phyloP scores from a whole-genome alignment of 2,329 filamentous ascomycete genomes.

The Epichloe elymi region DNA sequence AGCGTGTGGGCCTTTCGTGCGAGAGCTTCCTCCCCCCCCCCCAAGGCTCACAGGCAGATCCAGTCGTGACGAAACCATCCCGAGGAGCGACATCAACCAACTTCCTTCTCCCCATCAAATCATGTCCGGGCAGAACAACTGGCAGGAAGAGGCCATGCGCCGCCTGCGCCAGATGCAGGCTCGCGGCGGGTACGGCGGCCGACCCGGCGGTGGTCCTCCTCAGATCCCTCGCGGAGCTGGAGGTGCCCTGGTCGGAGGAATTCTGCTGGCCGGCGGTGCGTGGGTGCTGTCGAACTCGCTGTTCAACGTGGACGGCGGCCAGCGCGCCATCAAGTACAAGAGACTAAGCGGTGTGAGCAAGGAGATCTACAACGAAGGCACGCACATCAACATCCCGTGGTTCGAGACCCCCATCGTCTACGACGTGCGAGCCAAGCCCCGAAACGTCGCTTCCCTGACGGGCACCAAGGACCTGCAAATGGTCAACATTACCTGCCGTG shows the following conservation, averaged over 20 bases:
- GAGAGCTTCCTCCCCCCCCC: background rate
- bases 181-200: constrained; percentile 28
- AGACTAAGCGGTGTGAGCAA: constrained; percentile 84
- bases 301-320: constrained; percentile 90
- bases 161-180: constrained; percentile 36
- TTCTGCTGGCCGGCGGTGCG: constrained; percentile 34
- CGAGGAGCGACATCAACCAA: background rate
- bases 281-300: constrained; percentile 46
- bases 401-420: constrained; percentile 94
- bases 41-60: background rate
- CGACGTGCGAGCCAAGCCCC: constrained; percentile 93
- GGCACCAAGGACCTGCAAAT: constrained; percentile 99
- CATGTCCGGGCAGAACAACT: constrained; percentile 26
- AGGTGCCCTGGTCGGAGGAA: constrained; percentile 26
- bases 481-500: constrained; percentile 99
- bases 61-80: background rate
- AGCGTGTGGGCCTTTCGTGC: background rate
- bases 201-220: constrained; percentile 24
- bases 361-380: constrained; percentile 95
- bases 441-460: constrained; percentile 95
- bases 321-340: constrained; percentile 97
- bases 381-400: constrained; percentile 90
- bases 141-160: constrained; percentile 37
- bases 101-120: background rate
- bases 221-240: constrained; percentile 27